Conservation (phyloP, 2,329 filamentous ascomycete species). For the Alternaria dauci region DNA sequence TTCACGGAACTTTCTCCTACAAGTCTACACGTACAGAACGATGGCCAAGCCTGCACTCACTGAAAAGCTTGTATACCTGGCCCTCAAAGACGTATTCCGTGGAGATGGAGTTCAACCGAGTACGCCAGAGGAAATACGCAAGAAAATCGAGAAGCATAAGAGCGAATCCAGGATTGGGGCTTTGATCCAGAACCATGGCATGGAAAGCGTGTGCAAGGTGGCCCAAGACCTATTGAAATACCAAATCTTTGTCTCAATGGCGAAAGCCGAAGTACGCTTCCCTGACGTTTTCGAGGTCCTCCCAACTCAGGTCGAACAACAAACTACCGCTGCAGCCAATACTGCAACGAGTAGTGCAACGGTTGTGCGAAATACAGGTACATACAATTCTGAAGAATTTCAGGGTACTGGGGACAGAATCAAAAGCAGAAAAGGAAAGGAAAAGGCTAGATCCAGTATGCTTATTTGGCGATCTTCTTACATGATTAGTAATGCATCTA, state of each 20-base stretch:
- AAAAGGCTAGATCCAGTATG: background rate
- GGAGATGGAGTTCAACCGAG: background rate
- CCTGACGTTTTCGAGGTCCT: background rate
- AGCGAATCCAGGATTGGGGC: background rate
- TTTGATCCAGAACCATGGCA: background rate
- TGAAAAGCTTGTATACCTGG: slow-evolving; percentile 1
- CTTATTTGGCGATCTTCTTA: background rate
- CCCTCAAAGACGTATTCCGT: background rate
- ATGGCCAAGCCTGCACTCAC: background rate
- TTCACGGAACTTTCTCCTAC: background rate
- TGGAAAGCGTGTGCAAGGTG: background rate
- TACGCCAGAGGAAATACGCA: background rate
- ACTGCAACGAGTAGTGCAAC: background rate
- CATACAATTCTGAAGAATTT: background rate
- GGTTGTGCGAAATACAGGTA: background rate
- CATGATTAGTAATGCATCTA: background rate
- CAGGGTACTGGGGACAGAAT: background rate
- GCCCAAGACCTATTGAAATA: background rate
- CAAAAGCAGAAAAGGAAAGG: background rate
- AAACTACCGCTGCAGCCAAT: no score
- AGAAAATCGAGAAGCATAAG: background rate
- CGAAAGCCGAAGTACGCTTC: background rate
- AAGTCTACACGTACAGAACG: background rate
- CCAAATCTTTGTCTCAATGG: background rate
- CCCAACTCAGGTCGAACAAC: background rate